phyloP scores from a whole-genome alignment of 2,329 filamentous ascomycete genomes.

The Colletotrichum eremochloae region DNA sequence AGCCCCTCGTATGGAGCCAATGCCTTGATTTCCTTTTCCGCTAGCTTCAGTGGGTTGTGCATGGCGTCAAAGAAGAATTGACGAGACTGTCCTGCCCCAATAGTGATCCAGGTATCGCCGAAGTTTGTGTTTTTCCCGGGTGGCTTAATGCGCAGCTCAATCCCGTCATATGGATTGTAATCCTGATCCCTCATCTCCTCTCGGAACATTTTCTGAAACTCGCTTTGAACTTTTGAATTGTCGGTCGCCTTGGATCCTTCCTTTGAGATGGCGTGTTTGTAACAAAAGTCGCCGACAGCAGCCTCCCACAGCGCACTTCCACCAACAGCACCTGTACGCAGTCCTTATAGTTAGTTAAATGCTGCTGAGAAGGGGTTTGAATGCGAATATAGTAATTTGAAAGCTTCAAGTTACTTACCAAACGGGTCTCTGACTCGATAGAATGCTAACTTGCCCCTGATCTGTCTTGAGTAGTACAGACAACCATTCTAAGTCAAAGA shows the following conservation, averaged over 20 bases:
- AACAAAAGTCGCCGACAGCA: slow-evolving; percentile 22
- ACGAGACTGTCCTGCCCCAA: background rate
- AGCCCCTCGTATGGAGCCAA: background rate
- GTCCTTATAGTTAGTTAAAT: background rate
- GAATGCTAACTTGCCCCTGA: background rate
- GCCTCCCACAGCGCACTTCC: slow-evolving; percentile 33
- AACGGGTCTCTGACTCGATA: slow-evolving; percentile 3
- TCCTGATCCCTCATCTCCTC: background rate
- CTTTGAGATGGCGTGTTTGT: background rate
- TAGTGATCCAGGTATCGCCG: background rate
- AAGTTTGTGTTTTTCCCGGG: too few species aligned
- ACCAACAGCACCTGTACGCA: slow-evolving; percentile 16
- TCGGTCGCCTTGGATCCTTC: background rate
- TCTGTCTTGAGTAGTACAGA: slow-evolving; percentile 16
- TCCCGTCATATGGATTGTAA: background rate
- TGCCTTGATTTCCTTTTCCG: background rate
- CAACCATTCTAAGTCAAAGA: slow-evolving; percentile 21
- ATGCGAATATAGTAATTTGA: fast-evolving
- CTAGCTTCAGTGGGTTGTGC: background rate
- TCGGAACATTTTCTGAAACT: background rate
- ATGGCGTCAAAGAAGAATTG: background rate
- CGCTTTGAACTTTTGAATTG: background rate
- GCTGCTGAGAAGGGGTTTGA: too few species aligned
- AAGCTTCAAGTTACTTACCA: slow-evolving; percentile 11
- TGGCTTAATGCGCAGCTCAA: background rate